phyloP scores from a whole-genome alignment of 768 basidiomycete species.

The Sporobolomyces roseus region DNA sequence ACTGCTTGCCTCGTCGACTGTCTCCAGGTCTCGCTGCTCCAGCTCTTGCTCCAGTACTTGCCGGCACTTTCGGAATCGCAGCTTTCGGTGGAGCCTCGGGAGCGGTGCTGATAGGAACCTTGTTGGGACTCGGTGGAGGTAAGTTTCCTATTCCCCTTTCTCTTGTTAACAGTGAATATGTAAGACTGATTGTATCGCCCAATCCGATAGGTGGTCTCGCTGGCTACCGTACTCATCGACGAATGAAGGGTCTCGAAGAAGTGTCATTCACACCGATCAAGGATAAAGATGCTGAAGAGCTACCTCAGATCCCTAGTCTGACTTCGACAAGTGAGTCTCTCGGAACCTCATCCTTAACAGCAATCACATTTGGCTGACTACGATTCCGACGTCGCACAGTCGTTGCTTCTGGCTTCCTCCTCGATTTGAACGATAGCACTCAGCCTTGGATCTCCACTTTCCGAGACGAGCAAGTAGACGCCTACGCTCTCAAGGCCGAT shows the following conservation, averaged over 20 bases:
- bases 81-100: slow-evolving; percentile 41
- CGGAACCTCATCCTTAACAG: too few relatives aligned
- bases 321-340: slow-evolving; percentile 19
- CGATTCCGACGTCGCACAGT: slow-evolving; percentile 47
- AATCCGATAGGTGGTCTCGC: slow-evolving; percentile 32
- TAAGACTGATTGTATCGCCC: neutral
- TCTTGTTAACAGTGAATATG: neutral
- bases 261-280: slow-evolving; percentile 41
- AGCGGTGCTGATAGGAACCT: slow-evolving; percentile 42
- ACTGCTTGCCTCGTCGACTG: neutral
- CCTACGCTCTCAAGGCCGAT: slow-evolving; percentile 51
- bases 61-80: slow-evolving; percentile 30
- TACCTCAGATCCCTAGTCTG: slow-evolving; percentile 42
- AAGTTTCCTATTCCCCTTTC: neutral
- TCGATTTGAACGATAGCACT: slow-evolving; percentile 50
- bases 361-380: too few relatives aligned
- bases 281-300: slow-evolving; percentile 10
- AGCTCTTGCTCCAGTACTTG: slow-evolving; percentile 38
- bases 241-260: slow-evolving; percentile 44
- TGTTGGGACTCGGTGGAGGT: slow-evolving; percentile 44
- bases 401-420: slow-evolving; percentile 52
- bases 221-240: slow-evolving; percentile 39
- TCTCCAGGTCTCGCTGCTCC: slow-evolving; percentile 44
- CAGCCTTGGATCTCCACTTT: slow-evolving; percentile 45
- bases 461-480: slow-evolving; percentile 46